Evolutionary conservation across 331 rosid genomes (phyloP).

Genomic region (Stylosanthes scabra): DNA sequence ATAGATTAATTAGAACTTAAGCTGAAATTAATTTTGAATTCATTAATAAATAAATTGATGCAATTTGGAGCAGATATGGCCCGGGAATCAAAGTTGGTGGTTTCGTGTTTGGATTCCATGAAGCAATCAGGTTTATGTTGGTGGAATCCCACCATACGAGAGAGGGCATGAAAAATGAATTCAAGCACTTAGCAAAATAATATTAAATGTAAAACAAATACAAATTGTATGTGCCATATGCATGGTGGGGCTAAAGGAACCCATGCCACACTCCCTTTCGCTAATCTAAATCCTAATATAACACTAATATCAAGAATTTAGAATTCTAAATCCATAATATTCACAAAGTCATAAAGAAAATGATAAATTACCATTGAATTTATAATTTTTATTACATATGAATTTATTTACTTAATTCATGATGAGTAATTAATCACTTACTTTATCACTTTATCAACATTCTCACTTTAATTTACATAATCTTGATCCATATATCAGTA

Average conservation of each 20-base stretch:
- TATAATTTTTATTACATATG: too few relatives aligned
- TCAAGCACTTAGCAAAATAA: conserved; percentile 35
- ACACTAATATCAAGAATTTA: too few relatives aligned
- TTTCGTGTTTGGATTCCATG: conserved; percentile 83
- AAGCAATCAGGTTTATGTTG: conserved; percentile 43
- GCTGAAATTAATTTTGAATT: neutral
- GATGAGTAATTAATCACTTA: too few relatives aligned
- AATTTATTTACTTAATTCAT: too few relatives aligned
- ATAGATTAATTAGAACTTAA: neutral
- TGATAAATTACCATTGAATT: too few relatives aligned
- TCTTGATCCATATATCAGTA: neutral
- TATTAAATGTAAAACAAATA: neutral
- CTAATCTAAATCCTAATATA: too few relatives aligned
- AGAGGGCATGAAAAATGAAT: neutral
- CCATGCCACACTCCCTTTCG: conserved; percentile 14
- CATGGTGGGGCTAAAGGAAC: conserved; percentile 31
- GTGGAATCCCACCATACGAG: conserved; percentile 66
- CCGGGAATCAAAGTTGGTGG: conserved; percentile 64
- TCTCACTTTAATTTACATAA: neutral
- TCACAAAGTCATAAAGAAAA: too few relatives aligned
- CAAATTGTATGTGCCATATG: neutral
- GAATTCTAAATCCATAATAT: too few relatives aligned
- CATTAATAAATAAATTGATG: neutral
- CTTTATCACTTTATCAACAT: too few relatives aligned
- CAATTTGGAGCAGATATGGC: conserved; percentile 38